Base-by-base conservation (phyloP, 2,329 filamentous ascomycete species). In the Huntiella decipiens region DNA sequence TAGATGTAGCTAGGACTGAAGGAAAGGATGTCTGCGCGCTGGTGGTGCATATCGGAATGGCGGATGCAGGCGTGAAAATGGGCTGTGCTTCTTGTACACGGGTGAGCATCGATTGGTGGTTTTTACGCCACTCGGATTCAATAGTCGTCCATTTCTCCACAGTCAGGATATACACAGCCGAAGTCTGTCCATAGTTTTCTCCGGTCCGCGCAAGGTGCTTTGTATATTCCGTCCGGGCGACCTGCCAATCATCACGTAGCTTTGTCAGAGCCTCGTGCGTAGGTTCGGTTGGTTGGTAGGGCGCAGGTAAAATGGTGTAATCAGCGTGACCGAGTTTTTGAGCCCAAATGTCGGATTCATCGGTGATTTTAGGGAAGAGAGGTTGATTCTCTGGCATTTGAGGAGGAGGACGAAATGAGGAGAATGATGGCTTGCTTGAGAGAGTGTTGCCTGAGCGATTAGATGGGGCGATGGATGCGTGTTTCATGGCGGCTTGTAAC, bases 131-230 rank as follows among this genome's bases (percentile, higher is more conserved):
- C 47, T 69, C 64, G 2, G 66, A 67, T 57, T 94, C 83, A 38
- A 82, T 82, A 54, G 79, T 74, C 19, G 77, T 72, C 88, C 88
- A 95, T 60, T 96, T 96, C 51, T 81, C 73, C 60, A 91, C 79
- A 0, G 87, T 94, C 47, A 91, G 69, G 44, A 71, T 74, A 62
- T 87, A 94, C 47, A 83, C 91, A 59, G 85, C 91, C 45, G 86
- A 94, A 0, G 85, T 94, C 32, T 79, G 70, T 12, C 87, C 86
- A 54, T 93, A 93, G 61, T 95, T 85, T 61, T 94, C 87, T 47
- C 82, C 81, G 0, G 83, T 91, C 48, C 85, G 81, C 8, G 84
- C 81, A 15, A 92, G 73, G 56, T 94, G 87, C 60, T 87, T 88
- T 53, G 82, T 82, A 63, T 87, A 95, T 58, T 93, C 91, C 59